Evolutionary conservation across 169 alveolate species (phyloP).

Genomic region (Plasmodium vivax): DNA sequence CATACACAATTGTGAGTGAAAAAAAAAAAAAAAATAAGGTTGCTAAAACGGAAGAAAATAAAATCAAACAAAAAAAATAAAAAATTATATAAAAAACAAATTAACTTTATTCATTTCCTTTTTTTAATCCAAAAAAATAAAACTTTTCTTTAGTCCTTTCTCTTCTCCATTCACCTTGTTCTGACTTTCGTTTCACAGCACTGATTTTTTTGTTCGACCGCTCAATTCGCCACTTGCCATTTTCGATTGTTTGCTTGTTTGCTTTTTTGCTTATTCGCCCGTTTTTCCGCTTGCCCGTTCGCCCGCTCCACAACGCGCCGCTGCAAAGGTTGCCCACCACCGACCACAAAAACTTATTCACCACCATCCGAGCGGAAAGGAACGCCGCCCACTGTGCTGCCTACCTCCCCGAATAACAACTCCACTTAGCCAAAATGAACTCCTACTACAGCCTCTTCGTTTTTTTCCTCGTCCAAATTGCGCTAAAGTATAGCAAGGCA

Average conservation of each 20-base stretch:
- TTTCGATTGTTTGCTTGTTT: not conserved
- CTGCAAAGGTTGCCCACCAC: not conserved
- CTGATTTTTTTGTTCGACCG: not conserved
- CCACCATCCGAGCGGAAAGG: not conserved
- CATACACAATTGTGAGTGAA: not conserved
- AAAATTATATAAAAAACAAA: not conserved
- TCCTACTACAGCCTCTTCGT: conserved; percentile 26
- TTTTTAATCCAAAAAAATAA: not conserved
- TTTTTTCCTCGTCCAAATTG: conserved; percentile 16
- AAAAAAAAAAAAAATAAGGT: conserved; percentile 2
- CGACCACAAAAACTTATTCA: not conserved
- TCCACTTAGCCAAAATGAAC: conserved; percentile 27
- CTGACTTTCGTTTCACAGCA: not conserved
- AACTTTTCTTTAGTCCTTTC: not conserved
- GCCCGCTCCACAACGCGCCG: not conserved
- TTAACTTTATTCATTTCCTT: not conserved
- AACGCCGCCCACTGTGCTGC: not conserved
- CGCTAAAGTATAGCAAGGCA: conserved; percentile 18
- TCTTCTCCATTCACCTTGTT: not conserved
- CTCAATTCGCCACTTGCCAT: not conserved
- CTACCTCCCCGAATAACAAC: not conserved
- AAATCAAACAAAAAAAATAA: not conserved
- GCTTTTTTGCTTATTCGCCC: not conserved
- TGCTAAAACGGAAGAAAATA: not conserved
- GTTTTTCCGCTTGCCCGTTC: not conserved